Percentiles rank a stretch among this genome's conserved stretches.
Evolutionary conservation across 768 basidiomycete genomes (phyloP).

Genomic region (Suillus americanus): DNA sequence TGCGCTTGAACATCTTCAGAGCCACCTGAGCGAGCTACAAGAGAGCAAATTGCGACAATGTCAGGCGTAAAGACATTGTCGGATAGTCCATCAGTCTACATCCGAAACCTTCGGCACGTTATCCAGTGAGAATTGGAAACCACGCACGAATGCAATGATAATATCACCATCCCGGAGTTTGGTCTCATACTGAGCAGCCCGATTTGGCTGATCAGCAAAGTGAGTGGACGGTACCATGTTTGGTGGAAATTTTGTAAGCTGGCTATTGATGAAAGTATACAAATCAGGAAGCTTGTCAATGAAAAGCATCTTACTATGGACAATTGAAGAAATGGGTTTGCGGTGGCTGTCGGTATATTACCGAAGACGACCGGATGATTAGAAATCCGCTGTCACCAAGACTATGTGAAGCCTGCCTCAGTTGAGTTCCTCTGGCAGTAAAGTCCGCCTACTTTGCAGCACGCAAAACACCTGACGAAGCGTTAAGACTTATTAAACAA

Average conservation of each 20-base stretch:
- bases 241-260: constrained; percentile 36
- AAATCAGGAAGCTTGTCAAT: background rate
- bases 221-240: constrained; percentile 9
- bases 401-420: constrained; percentile 35
- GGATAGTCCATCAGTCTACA: constrained; percentile 54
- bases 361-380: constrained; percentile 65
- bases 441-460: constrained; percentile 64
- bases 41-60: constrained; percentile 65
- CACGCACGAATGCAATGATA: constrained; percentile 47
- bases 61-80: constrained; percentile 68
- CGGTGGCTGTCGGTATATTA: constrained; percentile 46
- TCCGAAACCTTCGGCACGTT: background rate
- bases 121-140: background rate
- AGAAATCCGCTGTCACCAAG: constrained; percentile 80
- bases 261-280: constrained; percentile 18
- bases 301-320: constrained; percentile 24
- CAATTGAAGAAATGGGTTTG: constrained; percentile 37
- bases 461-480: constrained; percentile 70
- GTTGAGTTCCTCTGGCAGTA: constrained; percentile 1
- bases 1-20: constrained; percentile 65
- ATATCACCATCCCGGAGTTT: constrained; percentile 55
- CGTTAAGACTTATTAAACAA: constrained; percentile 71
- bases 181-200: constrained; percentile 44
- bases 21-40: constrained; percentile 56
- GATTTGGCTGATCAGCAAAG: constrained; percentile 38